These are phyloP conservation scores for Aurinia saxatilis DNA, from an alignment of 345 rosid genomes.

Conservation along the genomic window DNA sequence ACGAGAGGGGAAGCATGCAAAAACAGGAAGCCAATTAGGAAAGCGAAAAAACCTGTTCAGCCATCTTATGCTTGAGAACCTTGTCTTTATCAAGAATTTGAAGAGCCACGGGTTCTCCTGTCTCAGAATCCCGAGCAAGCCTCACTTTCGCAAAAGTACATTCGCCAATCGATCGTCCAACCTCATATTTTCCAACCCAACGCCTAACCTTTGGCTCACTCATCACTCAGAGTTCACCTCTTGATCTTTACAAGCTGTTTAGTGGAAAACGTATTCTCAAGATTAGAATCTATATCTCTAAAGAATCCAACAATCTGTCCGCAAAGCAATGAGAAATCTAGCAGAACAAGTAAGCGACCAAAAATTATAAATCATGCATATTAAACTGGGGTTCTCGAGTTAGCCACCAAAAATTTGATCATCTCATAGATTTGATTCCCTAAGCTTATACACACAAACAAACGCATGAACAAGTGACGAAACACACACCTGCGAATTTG, in stretches of 20 bases:
- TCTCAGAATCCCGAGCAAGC: constrained; percentile 57
- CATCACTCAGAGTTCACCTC: constrained; percentile 10
- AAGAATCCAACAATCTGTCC: background rate
- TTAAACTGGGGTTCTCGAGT: too few species aligned
- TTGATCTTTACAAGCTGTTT: constrained; percentile 3
- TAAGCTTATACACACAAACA: too few species aligned
- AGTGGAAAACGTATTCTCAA: background rate
- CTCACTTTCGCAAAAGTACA: constrained; percentile 81
- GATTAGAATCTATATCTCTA: background rate
- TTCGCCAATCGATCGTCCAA: constrained; percentile 76
- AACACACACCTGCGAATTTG: constrained; percentile 17
- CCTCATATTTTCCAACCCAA: constrained; percentile 88
- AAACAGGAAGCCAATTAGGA: background rate
- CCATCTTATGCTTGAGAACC: constrained; percentile 77
- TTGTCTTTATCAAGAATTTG: constrained; percentile 90
- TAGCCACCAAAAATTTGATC: too few species aligned
- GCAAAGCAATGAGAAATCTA: too few species aligned
- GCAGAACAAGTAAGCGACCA: too few species aligned
- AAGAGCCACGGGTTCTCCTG: constrained; percentile 70
- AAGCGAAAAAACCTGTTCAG: constrained; percentile 52
- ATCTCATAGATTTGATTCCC: too few species aligned
- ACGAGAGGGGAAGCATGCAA: background rate
- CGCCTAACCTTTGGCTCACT: constrained; percentile 47
- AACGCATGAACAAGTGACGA: background rate
- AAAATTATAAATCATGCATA: too few species aligned